Conservation (phyloP, 176 grass and related monocot genomes). For the Typha latifolia region DNA sequence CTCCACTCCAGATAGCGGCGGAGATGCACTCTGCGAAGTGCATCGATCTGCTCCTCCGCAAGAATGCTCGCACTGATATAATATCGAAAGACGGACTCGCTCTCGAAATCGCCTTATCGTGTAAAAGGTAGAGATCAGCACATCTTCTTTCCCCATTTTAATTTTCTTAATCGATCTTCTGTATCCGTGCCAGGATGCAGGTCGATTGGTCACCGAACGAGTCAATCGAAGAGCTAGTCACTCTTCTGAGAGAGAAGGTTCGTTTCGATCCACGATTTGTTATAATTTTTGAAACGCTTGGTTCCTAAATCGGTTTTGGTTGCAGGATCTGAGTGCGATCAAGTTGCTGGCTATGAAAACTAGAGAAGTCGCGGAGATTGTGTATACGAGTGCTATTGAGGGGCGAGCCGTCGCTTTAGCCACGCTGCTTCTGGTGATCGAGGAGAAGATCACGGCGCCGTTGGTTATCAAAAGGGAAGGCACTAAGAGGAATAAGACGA, state of each 20-base stretch:
- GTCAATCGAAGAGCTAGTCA: conserved; percentile 41
- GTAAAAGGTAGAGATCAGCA: conserved; percentile 20
- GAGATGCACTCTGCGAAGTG: conserved; percentile 42
- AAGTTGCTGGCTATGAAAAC: conserved; percentile 49
- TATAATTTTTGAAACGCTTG: background rate
- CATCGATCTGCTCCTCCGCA: conserved; percentile 41
- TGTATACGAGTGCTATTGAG: conserved; percentile 42
- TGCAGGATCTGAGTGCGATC: conserved; percentile 41
- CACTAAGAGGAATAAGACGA: conserved; percentile 30
- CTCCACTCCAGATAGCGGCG: conserved; percentile 42
- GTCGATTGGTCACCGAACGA: conserved; percentile 33
- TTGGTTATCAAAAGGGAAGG: conserved; percentile 42
- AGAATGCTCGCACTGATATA: conserved; percentile 35
- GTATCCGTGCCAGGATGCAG: conserved; percentile 25
- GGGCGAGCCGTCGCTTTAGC: conserved; percentile 24
- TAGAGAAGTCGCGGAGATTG: conserved; percentile 31
- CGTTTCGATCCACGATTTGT: conserved; percentile 1
- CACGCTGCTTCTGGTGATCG: conserved; percentile 44
- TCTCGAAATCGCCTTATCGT: conserved; percentile 41
- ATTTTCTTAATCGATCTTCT: conserved; percentile 5
- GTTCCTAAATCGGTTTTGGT: conserved; percentile 1
- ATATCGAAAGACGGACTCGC: conserved; percentile 32
- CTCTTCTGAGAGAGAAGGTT: conserved; percentile 33
- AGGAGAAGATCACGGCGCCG: conserved; percentile 35
- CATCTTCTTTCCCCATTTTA: background rate